These are phyloP conservation scores for Heterobasidion irregulare DNA, from an alignment of 1,284 basidiomycete species.

Conservation along the genomic window DNA sequence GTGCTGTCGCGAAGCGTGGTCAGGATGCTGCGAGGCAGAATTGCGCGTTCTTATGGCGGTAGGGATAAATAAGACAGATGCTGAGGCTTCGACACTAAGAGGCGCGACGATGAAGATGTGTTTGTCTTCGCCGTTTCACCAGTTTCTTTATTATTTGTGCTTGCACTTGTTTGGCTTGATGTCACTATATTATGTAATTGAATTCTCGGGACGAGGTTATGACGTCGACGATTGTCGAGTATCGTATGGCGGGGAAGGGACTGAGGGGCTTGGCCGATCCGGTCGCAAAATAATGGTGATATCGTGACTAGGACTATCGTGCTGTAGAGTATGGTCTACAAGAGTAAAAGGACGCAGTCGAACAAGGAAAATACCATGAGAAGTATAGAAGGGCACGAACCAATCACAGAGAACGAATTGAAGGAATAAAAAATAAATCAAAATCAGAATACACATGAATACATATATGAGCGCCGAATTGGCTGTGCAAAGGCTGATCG, in stretches of 20 bases:
- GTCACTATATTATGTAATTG: background rate
- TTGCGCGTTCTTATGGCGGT: background rate
- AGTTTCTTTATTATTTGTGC: background rate
- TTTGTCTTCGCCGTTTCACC: background rate
- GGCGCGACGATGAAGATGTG: background rate
- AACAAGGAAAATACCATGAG: background rate
- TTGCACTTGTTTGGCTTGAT: background rate
- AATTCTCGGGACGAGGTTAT: background rate
- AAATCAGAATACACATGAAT: too few species aligned
- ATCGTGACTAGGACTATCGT: too few species aligned
- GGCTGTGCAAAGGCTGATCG: too few species aligned
- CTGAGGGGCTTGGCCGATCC: too few species aligned
- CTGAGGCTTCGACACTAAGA: too few species aligned
- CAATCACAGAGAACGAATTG: background rate
- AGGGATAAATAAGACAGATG: too few species aligned
- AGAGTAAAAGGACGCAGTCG: background rate
- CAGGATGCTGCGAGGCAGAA: background rate
- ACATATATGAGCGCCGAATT: too few species aligned
- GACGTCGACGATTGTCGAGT: too few species aligned
- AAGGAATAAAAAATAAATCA: too few species aligned
- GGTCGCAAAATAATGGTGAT: too few species aligned
- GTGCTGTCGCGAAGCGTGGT: background rate
- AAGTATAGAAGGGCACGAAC: background rate
- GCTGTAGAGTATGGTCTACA: background rate
- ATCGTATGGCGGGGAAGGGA: too few species aligned